Base-by-base conservation (phyloP, 768 basidiomycete species). In the Candolleomyces efflorescens region DNA sequence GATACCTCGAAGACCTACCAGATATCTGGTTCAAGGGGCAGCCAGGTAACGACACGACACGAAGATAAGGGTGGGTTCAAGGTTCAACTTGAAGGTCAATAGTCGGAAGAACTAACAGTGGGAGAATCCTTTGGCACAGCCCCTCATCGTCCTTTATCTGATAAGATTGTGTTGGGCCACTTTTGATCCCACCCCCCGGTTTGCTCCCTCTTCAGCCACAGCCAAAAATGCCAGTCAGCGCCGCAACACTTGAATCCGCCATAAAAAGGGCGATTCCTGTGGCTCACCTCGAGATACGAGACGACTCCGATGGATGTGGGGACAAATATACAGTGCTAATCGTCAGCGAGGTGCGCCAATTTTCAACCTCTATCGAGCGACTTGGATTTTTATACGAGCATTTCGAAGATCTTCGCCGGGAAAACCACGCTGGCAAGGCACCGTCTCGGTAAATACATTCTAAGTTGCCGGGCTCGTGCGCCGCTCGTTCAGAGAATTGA, bases 361-460 rank as follows among this genome's bases (percentile, higher is more conserved):
- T 46, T 53, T 17, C 24, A n/a, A 20, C n/a, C 10, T 32, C 32
- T 32, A 32, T 32, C 27, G 32, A 32, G 32, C 11, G 6, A 7
- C 32, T 32, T 7, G 6, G 32, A 32, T 32, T 18, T 36, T 49
- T 26, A 50, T n/a, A 39, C 26, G 59, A 52, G 38, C 32, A 10
- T 44, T 24, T 32, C 32, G 0, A 58, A 90, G 86, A 83, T 79
- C 0, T 93, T 93, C 64, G 83, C 90, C 69, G 90, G 89, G 6
- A 89, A 90, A 72, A 79, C 78, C 12, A 92, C 89, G n/a, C 77
- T 94, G n/a, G 81, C 83, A 15, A 77, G 86, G 65, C 91, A 94
- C 67, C 77, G 85, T 43, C 73, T 82, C 69, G 82, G 91, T 92
- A 65, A 54, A 80, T 73, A 26, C 27, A n/a, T 10, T 26, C 32